These are phyloP conservation scores for Ocimum tenuiflorum DNA, from an alignment of 257 asterid species.

Conservation along the genomic window DNA sequence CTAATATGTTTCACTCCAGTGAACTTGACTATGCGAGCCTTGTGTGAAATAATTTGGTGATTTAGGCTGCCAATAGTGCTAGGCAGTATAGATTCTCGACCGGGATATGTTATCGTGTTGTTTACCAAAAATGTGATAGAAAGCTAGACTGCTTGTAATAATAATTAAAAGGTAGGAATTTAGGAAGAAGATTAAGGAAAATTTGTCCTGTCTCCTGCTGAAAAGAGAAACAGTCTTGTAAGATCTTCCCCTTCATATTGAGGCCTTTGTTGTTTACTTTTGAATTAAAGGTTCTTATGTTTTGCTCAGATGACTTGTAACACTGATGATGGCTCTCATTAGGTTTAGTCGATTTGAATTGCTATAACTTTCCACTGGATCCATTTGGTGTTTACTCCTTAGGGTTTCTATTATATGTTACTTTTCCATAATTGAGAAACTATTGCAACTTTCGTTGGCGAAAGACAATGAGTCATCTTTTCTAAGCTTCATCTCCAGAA, in stretches of 20 bases:
- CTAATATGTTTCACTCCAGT: background rate
- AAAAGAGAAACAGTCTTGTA: background rate
- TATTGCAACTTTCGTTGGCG: background rate
- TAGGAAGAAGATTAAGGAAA: background rate
- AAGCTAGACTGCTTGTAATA: background rate
- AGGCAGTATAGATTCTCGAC: background rate
- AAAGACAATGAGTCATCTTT: background rate
- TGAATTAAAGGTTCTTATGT: background rate
- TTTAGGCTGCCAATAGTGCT: background rate
- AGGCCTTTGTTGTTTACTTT: background rate
- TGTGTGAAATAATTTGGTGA: background rate
- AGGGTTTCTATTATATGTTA: background rate
- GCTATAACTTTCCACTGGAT: background rate
- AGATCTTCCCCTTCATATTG: background rate
- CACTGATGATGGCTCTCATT: background rate
- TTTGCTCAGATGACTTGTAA: background rate
- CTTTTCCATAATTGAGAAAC: background rate
- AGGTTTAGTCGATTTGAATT: background rate
- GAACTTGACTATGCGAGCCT: background rate
- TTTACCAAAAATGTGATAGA: background rate
- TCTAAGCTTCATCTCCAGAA: background rate
- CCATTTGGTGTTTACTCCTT: background rate
- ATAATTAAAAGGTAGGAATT: background rate
- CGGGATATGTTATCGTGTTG: background rate
- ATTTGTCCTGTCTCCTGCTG: background rate